Percentiles rank a stretch among this genome's conserved stretches.
Evolutionary conservation across 306 rosid species (phyloP).

Genomic region (Luffa aegyptiaca): DNA sequence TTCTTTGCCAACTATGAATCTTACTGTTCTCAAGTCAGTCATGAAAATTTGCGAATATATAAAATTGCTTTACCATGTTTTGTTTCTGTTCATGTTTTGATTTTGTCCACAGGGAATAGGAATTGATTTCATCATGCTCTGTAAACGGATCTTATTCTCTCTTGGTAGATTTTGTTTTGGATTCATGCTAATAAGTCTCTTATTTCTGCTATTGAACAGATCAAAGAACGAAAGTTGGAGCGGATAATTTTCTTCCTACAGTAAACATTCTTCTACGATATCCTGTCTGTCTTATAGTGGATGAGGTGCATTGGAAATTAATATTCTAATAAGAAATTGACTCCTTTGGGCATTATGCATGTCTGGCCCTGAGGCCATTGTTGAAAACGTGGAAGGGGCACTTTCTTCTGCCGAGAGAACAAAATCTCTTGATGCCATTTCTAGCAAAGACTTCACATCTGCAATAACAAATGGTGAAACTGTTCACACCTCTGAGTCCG

Average conservation of each 20-base stretch:
- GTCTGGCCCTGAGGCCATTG: slow-evolving; percentile 91
- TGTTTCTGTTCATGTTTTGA: neutral
- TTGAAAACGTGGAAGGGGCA: slow-evolving; percentile 45
- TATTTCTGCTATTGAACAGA: slow-evolving; percentile 19
- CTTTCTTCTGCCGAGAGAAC: slow-evolving; percentile 62
- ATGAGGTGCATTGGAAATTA: slow-evolving; percentile 24
- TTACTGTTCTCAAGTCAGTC: neutral
- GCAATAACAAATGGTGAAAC: slow-evolving; percentile 36
- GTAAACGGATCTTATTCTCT: neutral
- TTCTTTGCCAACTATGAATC: neutral
- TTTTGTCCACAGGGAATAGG: neutral
- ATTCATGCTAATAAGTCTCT: slow-evolving; percentile 8
- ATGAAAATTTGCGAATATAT: neutral
- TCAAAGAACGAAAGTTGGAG: slow-evolving; percentile 28
- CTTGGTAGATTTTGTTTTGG: neutral
- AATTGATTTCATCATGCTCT: neutral
- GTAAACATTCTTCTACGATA: slow-evolving; percentile 20
- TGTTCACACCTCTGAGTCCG: slow-evolving; percentile 43
- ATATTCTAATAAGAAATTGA: slow-evolving; percentile 30
- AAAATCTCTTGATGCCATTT: slow-evolving; percentile 51
- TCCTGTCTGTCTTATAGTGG: slow-evolving; percentile 28
- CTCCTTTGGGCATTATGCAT: slow-evolving; percentile 70
- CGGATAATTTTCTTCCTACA: slow-evolving; percentile 13
- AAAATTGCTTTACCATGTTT: neutral
- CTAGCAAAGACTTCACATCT: slow-evolving; percentile 27